Conservation (phyloP, 2,329 filamentous ascomycete genomes). For the Tolypocladium inflatum region DNA sequence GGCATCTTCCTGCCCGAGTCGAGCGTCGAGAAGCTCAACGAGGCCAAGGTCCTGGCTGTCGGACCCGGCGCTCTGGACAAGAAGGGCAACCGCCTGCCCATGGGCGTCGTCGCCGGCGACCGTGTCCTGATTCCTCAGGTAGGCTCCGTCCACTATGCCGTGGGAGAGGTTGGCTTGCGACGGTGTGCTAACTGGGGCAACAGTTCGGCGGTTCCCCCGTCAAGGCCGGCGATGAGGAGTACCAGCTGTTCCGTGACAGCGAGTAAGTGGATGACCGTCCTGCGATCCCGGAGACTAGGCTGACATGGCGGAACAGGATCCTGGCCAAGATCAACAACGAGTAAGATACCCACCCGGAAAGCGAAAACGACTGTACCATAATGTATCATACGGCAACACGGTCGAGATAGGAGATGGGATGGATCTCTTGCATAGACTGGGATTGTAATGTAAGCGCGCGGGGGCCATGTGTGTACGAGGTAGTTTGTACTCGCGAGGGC, state of each 20-base stretch:
- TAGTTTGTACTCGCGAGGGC: slow-evolving; percentile 7
- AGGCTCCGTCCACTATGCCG: slow-evolving; percentile 21
- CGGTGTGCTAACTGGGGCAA: slow-evolving; percentile 14
- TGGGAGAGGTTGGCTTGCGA: neutral
- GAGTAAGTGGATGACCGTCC: slow-evolving; percentile 58
- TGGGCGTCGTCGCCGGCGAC: slow-evolving; percentile 77
- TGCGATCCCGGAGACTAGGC: neutral
- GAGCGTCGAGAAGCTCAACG: slow-evolving; percentile 95
- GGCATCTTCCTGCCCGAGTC: slow-evolving; percentile 98
- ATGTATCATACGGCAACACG: slow-evolving; percentile 20
- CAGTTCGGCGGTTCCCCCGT: slow-evolving; percentile 90
- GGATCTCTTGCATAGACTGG: slow-evolving; percentile 2
- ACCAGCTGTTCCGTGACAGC: slow-evolving; percentile 89
- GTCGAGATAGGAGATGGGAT: slow-evolving; percentile 2
- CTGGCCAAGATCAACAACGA: slow-evolving; percentile 99
- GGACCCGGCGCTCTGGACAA: slow-evolving; percentile 82
- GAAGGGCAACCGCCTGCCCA: slow-evolving; percentile 78
- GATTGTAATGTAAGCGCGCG: neutral
- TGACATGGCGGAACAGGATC: slow-evolving; percentile 48
- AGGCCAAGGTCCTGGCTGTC: slow-evolving; percentile 91
- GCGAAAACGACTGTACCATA: slow-evolving; percentile 21
- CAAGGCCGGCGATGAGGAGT: slow-evolving; percentile 97
- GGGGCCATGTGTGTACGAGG: neutral
- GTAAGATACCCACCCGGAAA: slow-evolving; percentile 34
- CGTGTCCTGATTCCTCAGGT: slow-evolving; percentile 94